Conservation (phyloP, 2,329 filamentous ascomycete genomes). For the Botryosphaeria dothidea region DNA sequence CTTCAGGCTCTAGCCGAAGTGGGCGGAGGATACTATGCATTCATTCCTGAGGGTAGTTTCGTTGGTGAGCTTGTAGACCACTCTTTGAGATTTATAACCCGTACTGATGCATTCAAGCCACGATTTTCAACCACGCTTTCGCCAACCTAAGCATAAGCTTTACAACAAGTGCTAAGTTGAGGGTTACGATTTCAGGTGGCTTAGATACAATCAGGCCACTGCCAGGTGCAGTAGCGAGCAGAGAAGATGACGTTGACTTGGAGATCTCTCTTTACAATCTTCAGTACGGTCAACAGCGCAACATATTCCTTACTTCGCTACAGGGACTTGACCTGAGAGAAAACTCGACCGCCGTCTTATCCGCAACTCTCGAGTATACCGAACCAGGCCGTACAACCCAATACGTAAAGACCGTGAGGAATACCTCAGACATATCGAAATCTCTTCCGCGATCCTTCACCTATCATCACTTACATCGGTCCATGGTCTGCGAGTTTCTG, state of each 20-base stretch:
- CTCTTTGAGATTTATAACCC: too few relatives aligned
- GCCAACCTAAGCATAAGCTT: slow-evolving; percentile 63
- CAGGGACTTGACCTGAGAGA: background rate
- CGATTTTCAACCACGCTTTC: slow-evolving; percentile 63
- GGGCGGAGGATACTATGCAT: slow-evolving; percentile 59
- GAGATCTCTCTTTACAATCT: slow-evolving; percentile 42
- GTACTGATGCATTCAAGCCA: slow-evolving; percentile 40
- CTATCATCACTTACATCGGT: slow-evolving; percentile 54
- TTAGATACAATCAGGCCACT: slow-evolving; percentile 27
- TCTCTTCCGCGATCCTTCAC: background rate
- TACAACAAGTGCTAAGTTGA: slow-evolving; percentile 50
- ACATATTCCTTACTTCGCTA: slow-evolving; percentile 49
- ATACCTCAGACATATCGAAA: background rate
- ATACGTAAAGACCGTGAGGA: background rate
- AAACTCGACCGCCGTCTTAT: background rate
- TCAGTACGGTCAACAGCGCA: slow-evolving; percentile 62
- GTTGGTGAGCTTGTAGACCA: slow-evolving; percentile 46
- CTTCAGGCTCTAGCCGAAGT: slow-evolving; percentile 62
- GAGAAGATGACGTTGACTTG: slow-evolving; percentile 27
- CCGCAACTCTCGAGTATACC: slow-evolving; percentile 13
- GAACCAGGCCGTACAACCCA: background rate
- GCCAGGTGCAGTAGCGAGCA: slow-evolving; percentile 20
- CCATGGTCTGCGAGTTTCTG: slow-evolving; percentile 53
- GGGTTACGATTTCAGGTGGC: background rate
- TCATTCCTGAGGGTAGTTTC: slow-evolving; percentile 64